Percentiles rank a stretch among this genome's conserved stretches.
Conservation (phyloP, 2,329 filamentous ascomycete genomes). For the Botryotinia narcissicola region DNA sequence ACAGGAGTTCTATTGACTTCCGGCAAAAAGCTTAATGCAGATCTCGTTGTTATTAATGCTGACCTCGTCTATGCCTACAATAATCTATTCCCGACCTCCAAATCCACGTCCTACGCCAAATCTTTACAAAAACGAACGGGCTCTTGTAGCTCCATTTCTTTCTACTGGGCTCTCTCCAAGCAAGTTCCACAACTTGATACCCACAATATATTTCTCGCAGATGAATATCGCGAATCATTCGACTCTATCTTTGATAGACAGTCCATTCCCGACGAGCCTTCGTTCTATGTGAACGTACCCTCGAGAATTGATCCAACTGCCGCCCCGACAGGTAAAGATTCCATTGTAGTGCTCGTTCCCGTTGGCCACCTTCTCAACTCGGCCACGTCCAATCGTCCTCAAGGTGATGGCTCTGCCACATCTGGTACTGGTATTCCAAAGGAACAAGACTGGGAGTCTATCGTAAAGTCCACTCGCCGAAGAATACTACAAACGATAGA, state of each 20-base stretch:
- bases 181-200: conserved; percentile 61
- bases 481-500: conserved; percentile 61
- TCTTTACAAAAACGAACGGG: conserved; percentile 50
- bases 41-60: conserved; percentile 68
- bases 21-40: conserved; percentile 58
- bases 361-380: conserved; percentile 64
- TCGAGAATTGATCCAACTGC: conserved; percentile 66
- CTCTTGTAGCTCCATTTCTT: conserved; percentile 72
- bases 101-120: conserved; percentile 38
- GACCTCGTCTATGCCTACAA: conserved; percentile 74
- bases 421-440: conserved; percentile 36
- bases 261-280: conserved; percentile 63
- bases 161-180: conserved; percentile 68
- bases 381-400: conserved; percentile 30
- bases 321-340: conserved; percentile 63
- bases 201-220: conserved; percentile 77
- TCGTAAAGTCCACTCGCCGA: conserved; percentile 57
- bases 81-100: conserved; percentile 52
- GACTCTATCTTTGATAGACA: conserved; percentile 72
- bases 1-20: conserved; percentile 58
- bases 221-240: conserved; percentile 70
- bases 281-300: conserved; percentile 76
- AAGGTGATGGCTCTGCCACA: conserved; percentile 27
- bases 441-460: conserved; percentile 58
- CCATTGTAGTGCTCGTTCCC: conserved; percentile 68